Conservation (phyloP, 768 basidiomycete species). For the Phlebiopsis gigantea region DNA sequence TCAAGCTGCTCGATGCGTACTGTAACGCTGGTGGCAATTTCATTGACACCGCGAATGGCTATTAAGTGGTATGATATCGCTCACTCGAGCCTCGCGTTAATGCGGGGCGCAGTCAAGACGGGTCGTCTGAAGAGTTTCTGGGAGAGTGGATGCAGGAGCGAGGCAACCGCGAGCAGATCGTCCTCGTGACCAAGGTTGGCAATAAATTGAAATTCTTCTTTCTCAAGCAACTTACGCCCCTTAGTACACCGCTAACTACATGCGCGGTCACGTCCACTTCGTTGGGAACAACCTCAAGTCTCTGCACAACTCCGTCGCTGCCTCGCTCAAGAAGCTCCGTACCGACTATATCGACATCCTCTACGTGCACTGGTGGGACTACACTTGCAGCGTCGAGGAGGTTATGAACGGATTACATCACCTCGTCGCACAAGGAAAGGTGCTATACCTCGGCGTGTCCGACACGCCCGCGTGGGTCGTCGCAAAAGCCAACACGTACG, state of each 20-base stretch:
- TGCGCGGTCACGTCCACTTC: conserved; percentile 33
- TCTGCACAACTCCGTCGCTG: conserved; percentile 28
- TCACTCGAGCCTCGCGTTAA: not conserved
- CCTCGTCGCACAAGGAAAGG: conserved; percentile 35
- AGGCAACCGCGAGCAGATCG: conserved; percentile 32
- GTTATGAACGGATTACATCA: conserved; percentile 37
- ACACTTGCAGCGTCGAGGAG: conserved; percentile 36
- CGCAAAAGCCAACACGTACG: conserved; percentile 34
- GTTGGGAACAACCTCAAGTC: conserved; percentile 36
- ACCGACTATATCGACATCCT: conserved; percentile 57
- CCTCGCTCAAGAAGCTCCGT: conserved; percentile 43
- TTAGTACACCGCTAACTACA: conserved; percentile 25
- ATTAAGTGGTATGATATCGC: conserved; percentile 16
- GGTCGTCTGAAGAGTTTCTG: conserved; percentile 32
- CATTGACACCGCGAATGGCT: conserved; percentile 23
- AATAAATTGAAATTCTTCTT: not conserved
- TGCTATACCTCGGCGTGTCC: conserved; percentile 30
- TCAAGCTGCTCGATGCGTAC: conserved; percentile 35
- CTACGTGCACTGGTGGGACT: conserved; percentile 48
- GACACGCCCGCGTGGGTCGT: conserved; percentile 35
- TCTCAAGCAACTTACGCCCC: not conserved
- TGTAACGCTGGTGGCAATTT: conserved; percentile 29
- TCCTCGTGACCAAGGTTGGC: conserved; percentile 26
- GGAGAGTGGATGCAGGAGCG: conserved; percentile 37
- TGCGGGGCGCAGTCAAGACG: conserved; percentile 20